Evolutionary conservation across 257 asterid species (phyloP).

Genomic region (Solanum rostratum): DNA sequence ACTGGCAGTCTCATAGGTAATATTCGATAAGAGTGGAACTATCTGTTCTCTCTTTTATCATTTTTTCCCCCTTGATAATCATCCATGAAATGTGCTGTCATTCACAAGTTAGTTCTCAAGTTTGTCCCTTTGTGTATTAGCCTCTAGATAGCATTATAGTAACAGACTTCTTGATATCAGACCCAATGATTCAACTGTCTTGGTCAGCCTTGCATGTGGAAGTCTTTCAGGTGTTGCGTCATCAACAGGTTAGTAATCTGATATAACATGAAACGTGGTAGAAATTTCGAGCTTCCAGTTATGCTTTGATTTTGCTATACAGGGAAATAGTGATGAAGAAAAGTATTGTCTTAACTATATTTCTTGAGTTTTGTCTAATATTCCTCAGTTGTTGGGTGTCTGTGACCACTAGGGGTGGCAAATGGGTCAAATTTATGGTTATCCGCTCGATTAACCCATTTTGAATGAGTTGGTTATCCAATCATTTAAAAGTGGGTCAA

Average conservation of each 20-base stretch:
- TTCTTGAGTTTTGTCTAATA: background rate
- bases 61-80: background rate
- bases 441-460: no score
- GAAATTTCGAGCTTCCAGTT: background rate
- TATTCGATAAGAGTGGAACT: background rate
- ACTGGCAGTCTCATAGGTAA: constrained; percentile 63
- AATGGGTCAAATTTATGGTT: no score
- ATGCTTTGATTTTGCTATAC: background rate
- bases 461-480: no score
- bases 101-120: background rate
- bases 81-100: background rate
- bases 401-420: no score
- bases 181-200: constrained; percentile 55
- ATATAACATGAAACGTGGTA: background rate
- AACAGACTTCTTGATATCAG: constrained; percentile 24
- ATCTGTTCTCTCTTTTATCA: background rate
- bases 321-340: background rate
- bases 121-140: background rate
- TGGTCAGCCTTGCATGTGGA: constrained; percentile 78
- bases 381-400: background rate
- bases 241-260: constrained; percentile 54
- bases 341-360: background rate
- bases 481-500: no score
- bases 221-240: constrained; percentile 83
- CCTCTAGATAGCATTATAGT: background rate